Base-by-base conservation (phyloP, 1,139 yeast species). In the Candida buenavistaensis region DNA sequence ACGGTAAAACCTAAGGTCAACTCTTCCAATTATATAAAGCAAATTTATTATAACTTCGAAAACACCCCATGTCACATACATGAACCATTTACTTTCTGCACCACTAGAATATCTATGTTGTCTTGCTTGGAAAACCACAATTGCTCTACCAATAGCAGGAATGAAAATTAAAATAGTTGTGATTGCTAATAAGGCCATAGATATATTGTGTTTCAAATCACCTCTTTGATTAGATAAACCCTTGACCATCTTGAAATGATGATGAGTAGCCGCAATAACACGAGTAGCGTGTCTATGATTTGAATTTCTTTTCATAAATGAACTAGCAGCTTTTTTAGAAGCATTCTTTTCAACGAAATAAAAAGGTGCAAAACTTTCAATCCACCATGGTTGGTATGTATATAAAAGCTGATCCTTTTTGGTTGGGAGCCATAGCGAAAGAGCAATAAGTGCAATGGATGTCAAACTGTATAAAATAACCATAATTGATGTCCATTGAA, bases 331-430 rank as follows among this genome's bases (percentile, higher is more conserved):
- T 24, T 60, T 56, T 41, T 55, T 55, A 3, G 68, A 64, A 6
- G 73, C 74, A 32, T 56, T 54, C 28, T 57, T 57, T 43, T 55
- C 51, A 15, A 67, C 73, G 48, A 64, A 68, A 45, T 68, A 68
- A 31, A 64, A 59, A n/a, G 72, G 68, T 26, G 56, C 48, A 47
- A 68, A 68, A 12, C 66, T 58, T 46, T 67, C 72, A 41, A 68
- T 59, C 74, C 74, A 68, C 74, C 74, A 68, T 20, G 74, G 72
- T 44, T 68, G 74, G 44, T 64, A 68, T 9, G 72, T 66, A 50
- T 65, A 66, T 39, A 65, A 57, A 37, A 57, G 59, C 43, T 66
- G 72, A 51, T 68, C 74, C 45, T 67, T 67, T 33, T 71, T 62
- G 23, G 74, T 72, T 30, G 67, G 64, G 45, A 68, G 63, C 47